Percentiles rank a stretch among this genome's conserved stretches.
Evolutionary conservation across 345 rosid genomes (phyloP).

Genomic region (Lagerstroemia speciosa): DNA sequence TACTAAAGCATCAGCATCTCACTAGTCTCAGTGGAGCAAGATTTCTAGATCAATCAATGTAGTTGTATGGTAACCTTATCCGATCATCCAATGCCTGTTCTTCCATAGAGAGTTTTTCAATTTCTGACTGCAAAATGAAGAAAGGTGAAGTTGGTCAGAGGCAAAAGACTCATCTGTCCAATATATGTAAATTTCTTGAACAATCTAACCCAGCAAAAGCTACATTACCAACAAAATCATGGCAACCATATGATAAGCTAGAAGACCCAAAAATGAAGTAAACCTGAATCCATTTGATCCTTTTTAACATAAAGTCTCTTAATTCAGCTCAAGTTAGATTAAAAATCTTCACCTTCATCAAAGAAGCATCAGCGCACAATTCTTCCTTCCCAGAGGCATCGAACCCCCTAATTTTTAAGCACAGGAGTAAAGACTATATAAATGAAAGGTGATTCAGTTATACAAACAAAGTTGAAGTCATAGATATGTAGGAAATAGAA

Average conservation of each 20-base stretch:
- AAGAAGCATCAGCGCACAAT: slow-evolving; percentile 38
- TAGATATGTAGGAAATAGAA: no score
- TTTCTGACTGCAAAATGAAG: slow-evolving; percentile 51
- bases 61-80: slow-evolving; percentile 50
- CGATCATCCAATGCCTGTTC: slow-evolving; percentile 65
- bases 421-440: no score
- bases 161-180: background rate
- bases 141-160: slow-evolving; percentile 1
- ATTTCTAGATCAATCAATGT: slow-evolving; percentile 14
- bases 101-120: slow-evolving; percentile 58
- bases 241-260: background rate
- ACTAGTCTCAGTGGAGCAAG: slow-evolving; percentile 13
- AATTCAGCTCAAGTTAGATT: background rate
- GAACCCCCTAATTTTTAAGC: slow-evolving; percentile 63
- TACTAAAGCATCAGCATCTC: slow-evolving; percentile 27
- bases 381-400: slow-evolving; percentile 59
- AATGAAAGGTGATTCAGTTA: background rate
- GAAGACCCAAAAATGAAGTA: background rate
- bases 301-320: background rate
- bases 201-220: background rate
- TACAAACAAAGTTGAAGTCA: slow-evolving; percentile 2
- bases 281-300: background rate
- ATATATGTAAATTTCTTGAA: no score
- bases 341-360: slow-evolving; percentile 49
- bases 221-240: background rate